phyloP scores from a whole-genome alignment of 331 rosid species.

The Prunus yedoensis region DNA sequence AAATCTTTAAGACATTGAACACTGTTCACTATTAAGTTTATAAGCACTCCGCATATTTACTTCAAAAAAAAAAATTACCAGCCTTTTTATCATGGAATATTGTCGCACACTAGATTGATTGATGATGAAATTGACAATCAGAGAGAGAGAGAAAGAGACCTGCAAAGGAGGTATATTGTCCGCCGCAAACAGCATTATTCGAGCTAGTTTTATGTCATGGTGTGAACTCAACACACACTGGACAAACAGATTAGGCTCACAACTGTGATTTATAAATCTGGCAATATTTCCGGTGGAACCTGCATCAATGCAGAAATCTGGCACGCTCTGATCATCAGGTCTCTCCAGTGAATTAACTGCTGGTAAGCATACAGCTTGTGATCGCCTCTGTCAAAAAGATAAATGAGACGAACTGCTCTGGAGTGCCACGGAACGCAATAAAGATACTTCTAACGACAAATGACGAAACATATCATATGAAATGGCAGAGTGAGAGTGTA shows the following conservation, averaged over 20 bases:
- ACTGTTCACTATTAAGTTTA: too few relatives aligned
- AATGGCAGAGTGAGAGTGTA: neutral
- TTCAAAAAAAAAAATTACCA: too few relatives aligned
- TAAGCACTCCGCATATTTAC: neutral
- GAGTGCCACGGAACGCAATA: neutral
- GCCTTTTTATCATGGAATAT: neutral
- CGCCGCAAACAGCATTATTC: conserved; percentile 88
- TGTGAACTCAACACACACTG: conserved; percentile 96
- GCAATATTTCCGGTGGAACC: conserved; percentile 83
- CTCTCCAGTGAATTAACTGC: conserved; percentile 44
- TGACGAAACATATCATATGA: neutral
- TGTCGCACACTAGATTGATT: neutral
- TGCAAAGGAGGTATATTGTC: conserved; percentile 96
- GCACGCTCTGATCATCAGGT: conserved; percentile 52
- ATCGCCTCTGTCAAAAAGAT: conserved; percentile 61
- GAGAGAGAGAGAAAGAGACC: conserved; percentile 40
- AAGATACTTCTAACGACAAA: neutral
- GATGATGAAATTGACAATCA: neutral
- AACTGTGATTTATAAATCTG: conserved; percentile 88
- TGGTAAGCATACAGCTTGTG: conserved; percentile 43
- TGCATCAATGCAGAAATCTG: conserved; percentile 96
- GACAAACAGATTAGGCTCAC: conserved; percentile 93
- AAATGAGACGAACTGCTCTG: neutral
- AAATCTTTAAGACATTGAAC: neutral
- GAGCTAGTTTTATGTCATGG: conserved; percentile 75